Evolutionary conservation across 495 filamentous ascomycete genomes (phyloP), one percentile per base, ranked within the genome.

Genomic region (Pyronema omphalodes): DNA sequence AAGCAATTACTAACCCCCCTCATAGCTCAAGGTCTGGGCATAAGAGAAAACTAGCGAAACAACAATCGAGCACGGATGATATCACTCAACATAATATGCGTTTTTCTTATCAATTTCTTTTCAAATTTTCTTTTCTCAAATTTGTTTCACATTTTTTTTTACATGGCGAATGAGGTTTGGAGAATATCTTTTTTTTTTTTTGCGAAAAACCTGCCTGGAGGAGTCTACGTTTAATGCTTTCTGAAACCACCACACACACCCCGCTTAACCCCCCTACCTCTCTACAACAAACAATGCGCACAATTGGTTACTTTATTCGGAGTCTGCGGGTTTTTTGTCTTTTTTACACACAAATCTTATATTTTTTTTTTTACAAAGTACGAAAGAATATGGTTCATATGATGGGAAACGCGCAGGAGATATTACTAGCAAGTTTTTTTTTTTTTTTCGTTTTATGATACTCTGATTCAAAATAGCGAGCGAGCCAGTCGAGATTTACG

Each of bases 11-110:
- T 51, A n/a, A 14, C n/a, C 52, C 45, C 33, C 43, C 55, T 55
- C 63, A 57, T 58, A 89, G 84, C 83, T 89, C 73, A 87, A 85
- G 75, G 78, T 89, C 65, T 89, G 84, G 84, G 84, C 84, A 57
- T 55, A 55, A 55, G 23, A 29, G 23, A 35, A 49, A 48, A 55
- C 54, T 37, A 51, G 43, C 51, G 14, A 40, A 29, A 43, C 47
- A 54, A 45, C 57, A 15, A 35, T 37, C 37, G 50, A 12, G 17
- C 33, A n/a, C 35, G 37, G 23, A 29, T 29, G 23, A 41, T 37
- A 44, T 54, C 47, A 51, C 39, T 51, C 56, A 45, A 58, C 44
- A 34, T 55, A 59, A 64, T 60, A 59, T 57, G 60, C 57, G 66
- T 63, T 66, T 61, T 63, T 61, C 60, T 64, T 58, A 58, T 45